Evolutionary conservation across 108 stramenopile species (phyloP).

Genomic region (Fistulifera pelliculosa): DNA sequence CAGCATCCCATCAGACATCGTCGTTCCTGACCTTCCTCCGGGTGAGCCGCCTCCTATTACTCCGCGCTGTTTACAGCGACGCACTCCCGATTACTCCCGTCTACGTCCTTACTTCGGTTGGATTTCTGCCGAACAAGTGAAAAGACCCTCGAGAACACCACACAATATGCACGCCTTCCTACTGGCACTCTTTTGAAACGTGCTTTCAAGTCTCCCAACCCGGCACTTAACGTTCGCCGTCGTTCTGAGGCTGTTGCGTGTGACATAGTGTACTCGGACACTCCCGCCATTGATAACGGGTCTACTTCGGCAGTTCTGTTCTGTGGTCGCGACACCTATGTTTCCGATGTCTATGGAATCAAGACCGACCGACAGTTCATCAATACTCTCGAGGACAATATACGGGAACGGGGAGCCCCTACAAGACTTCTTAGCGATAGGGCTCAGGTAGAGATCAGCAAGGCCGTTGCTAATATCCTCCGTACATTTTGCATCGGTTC

Average conservation of each 20-base stretch:
- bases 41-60: too few relatives aligned
- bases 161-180: constrained; percentile 11
- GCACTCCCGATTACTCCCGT: neutral
- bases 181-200: neutral
- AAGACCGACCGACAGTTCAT: constrained; percentile 12
- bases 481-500: constrained; percentile 6
- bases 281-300: constrained; percentile 13
- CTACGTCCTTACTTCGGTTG: constrained; percentile 9
- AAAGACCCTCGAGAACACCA: constrained; percentile 1
- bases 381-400: constrained; percentile 17
- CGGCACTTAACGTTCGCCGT: constrained; percentile 18
- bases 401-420: constrained; percentile 16
- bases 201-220: constrained; percentile 6
- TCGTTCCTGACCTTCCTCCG: too few relatives aligned
- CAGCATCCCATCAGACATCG: too few relatives aligned
- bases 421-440: constrained; percentile 10
- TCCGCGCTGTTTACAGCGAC: too few relatives aligned
- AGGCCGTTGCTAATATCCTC: constrained; percentile 2
- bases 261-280: constrained; percentile 19
- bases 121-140: constrained; percentile 8
- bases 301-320: constrained; percentile 11
- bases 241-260: constrained; percentile 15
- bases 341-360: constrained; percentile 17
- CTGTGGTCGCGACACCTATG: constrained; percentile 3
- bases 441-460: constrained; percentile 13